Percentiles rank a stretch among this genome's conserved stretches.
Evolutionary conservation across 1,284 basidiomycete species (phyloP).

Genomic region (Chondrostereum purpureum): DNA sequence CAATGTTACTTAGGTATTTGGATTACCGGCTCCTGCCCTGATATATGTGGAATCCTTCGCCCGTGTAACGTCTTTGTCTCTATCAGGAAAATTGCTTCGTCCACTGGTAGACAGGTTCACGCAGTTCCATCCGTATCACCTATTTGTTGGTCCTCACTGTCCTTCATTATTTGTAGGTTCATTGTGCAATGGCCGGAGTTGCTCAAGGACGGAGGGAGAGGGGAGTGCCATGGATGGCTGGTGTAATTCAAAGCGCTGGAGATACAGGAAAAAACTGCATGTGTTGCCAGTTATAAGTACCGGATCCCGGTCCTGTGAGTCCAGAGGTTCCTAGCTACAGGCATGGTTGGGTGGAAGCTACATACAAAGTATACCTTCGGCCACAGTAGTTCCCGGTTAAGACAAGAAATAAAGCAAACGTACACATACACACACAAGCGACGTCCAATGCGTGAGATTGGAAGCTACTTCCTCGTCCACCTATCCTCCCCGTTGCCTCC

Average conservation of each 20-base stretch:
- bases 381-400: no score
- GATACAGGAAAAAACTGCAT: no score
- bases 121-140: not conserved
- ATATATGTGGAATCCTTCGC: conserved; percentile 97
- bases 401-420: no score
- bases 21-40: conserved; percentile 63
- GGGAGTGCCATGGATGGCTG: conserved; percentile 57
- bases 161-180: conserved; percentile 44
- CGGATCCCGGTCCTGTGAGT: no score
- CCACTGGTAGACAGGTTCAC: conserved; percentile 77
- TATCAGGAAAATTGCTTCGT: conserved; percentile 80
- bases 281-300: no score
- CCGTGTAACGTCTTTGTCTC: conserved; percentile 74
- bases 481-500: conserved; percentile 68
- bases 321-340: no score
- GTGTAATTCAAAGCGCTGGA: no score
- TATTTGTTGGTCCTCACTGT: not conserved
- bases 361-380: no score
- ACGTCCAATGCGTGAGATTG: no score
- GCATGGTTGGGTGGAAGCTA: no score
- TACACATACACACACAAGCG: no score
- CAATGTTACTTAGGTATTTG: conserved; percentile 55
- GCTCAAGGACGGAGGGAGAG: conserved; percentile 31
- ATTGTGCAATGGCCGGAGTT: conserved; percentile 82
- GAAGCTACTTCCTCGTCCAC: conserved; percentile 61